Percentiles rank a stretch among this genome's conserved stretches.
phyloP scores from a whole-genome alignment of 2,329 filamentous ascomycete genomes.

The Trichophyton rubrum region DNA sequence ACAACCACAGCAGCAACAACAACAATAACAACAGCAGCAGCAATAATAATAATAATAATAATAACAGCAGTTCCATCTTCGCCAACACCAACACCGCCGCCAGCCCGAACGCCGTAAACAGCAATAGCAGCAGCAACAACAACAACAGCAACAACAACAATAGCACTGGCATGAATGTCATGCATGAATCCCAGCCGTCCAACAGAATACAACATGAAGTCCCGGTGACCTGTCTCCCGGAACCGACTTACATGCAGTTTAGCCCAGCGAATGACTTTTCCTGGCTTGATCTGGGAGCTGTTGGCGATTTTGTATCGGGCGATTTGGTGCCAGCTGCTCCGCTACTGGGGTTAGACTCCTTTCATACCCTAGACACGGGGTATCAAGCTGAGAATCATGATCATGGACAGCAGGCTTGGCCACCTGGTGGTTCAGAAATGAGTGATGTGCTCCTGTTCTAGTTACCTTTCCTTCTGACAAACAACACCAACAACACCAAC shows the following conservation, averaged over 20 bases:
- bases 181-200: slow-evolving; percentile 13
- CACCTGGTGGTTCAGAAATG: background rate
- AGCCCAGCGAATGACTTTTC: slow-evolving; percentile 46
- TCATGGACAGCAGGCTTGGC: background rate
- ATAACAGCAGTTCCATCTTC: slow-evolving; percentile 8
- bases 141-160: slow-evolving; percentile 14
- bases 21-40: slow-evolving; percentile 4
- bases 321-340: slow-evolving; percentile 20
- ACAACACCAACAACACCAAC: background rate
- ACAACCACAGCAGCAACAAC: background rate
- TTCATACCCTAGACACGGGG: slow-evolving; percentile 11
- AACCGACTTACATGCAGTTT: slow-evolving; percentile 29
- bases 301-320: slow-evolving; percentile 44
- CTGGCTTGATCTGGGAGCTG: slow-evolving; percentile 49
- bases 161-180: background rate
- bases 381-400: background rate
- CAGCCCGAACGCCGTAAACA: background rate
- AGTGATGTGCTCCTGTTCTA: background rate
- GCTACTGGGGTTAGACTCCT: slow-evolving; percentile 26
- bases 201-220: slow-evolving; percentile 11
- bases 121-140: slow-evolving; percentile 9
- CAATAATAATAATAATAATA: background rate
- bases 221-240: slow-evolving; percentile 23
- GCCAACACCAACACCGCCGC: background rate
- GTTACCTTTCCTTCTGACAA: background rate